Evolutionary conservation across 495 filamentous ascomycete species (phyloP).

Genomic region (Penicillium canariense): DNA sequence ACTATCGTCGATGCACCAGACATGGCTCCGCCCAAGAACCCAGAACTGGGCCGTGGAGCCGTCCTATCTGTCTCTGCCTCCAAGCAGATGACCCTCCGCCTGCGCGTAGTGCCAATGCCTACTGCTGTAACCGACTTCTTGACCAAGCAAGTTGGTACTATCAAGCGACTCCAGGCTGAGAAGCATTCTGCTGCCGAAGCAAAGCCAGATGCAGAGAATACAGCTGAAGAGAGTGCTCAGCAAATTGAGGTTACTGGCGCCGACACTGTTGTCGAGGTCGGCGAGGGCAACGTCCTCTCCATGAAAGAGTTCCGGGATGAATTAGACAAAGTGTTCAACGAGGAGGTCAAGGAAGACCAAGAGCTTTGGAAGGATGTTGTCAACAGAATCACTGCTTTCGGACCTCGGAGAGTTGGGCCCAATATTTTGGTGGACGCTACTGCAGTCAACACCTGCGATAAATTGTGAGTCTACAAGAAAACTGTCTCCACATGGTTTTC

Average conservation of each 20-base stretch:
- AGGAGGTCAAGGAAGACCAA: conserved; percentile 56
- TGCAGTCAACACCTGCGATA: conserved; percentile 65
- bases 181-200: conserved; percentile 47
- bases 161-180: conserved; percentile 77
- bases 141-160: conserved; percentile 68
- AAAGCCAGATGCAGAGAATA: conserved; percentile 37
- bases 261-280: conserved; percentile 49
- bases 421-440: conserved; percentile 90
- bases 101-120: conserved; percentile 82
- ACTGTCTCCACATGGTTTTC: not conserved
- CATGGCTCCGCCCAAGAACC: conserved; percentile 85
- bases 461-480: conserved; percentile 57
- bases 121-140: conserved; percentile 79
- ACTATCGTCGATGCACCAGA: conserved; percentile 82
- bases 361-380: conserved; percentile 76
- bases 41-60: conserved; percentile 82
- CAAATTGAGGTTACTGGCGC: conserved; percentile 31
- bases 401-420: conserved; percentile 78
- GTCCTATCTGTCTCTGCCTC: conserved; percentile 73
- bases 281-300: conserved; percentile 55
- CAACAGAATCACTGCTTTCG: conserved; percentile 84
- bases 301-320: conserved; percentile 72
- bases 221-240: conserved; percentile 20
- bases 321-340: conserved; percentile 63
- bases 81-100: conserved; percentile 75